phyloP scores from a whole-genome alignment of 108 stramenopile species.

The Cylindrotheca closterium region DNA sequence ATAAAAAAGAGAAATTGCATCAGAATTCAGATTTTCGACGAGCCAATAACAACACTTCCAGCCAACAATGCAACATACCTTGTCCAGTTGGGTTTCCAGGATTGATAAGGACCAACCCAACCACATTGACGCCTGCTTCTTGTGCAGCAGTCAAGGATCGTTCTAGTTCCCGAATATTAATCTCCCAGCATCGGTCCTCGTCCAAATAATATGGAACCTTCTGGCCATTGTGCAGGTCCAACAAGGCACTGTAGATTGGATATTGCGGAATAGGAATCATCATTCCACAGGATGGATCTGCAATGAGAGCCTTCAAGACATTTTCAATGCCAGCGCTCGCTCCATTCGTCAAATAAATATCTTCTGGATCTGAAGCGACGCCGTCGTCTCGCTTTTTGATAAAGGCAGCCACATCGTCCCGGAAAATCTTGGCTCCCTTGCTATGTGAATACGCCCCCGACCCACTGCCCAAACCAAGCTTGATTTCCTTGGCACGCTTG shows the following conservation, averaged over 20 bases:
- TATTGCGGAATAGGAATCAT: slow-evolving; percentile 98
- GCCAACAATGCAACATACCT: slow-evolving; percentile 12
- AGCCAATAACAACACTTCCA: neutral
- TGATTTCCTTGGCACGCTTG: slow-evolving; percentile 66
- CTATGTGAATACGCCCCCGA: slow-evolving; percentile 87
- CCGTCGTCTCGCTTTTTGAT: slow-evolving; percentile 78
- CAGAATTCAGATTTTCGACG: neutral
- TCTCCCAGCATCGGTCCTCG: slow-evolving; percentile 83
- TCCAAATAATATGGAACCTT: slow-evolving; percentile 92
- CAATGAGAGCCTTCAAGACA: slow-evolving; percentile 77
- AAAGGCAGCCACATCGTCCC: slow-evolving; percentile 85
- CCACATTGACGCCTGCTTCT: slow-evolving; percentile 61
- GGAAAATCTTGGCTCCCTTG: slow-evolving; percentile 76
- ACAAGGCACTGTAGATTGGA: slow-evolving; percentile 93
- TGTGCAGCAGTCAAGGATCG: slow-evolving; percentile 72
- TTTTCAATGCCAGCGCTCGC: slow-evolving; percentile 87
- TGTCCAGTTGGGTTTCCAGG: slow-evolving; percentile 97
- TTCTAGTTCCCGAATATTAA: slow-evolving; percentile 81
- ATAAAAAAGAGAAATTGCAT: too few relatives aligned
- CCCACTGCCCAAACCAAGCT: slow-evolving; percentile 56
- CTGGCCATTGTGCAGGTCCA: slow-evolving; percentile 82
- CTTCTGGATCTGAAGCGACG: slow-evolving; percentile 56
- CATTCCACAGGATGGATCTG: slow-evolving; percentile 68
- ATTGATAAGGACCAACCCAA: slow-evolving; percentile 88
- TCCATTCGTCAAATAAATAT: slow-evolving; percentile 95